Conservation (phyloP, 2,329 filamentous ascomycete species). For the Alternaria dauci region DNA sequence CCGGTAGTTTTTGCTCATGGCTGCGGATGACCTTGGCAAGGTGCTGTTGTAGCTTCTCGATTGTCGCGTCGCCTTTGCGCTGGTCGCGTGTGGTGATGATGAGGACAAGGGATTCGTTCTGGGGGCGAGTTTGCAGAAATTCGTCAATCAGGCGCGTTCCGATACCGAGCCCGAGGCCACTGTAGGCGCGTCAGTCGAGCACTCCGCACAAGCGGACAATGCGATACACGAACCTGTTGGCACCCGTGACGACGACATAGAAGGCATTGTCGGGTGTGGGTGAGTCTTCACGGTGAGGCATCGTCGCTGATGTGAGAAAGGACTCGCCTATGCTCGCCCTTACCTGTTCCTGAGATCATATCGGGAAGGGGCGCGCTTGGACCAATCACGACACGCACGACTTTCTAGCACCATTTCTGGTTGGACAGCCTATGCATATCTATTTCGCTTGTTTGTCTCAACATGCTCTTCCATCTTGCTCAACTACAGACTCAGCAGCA, state of each 20-base stretch:
- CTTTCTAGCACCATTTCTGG: neutral
- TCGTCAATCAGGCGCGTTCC: constrained; percentile 88
- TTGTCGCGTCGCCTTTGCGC: constrained; percentile 77
- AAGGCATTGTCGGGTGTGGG: constrained; percentile 48
- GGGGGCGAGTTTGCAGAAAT: constrained; percentile 75
- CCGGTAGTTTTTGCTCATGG: constrained; percentile 47
- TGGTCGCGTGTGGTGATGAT: constrained; percentile 83
- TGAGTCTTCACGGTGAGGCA: constrained; percentile 31
- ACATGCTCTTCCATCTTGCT: neutral
- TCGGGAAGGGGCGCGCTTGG: neutral
- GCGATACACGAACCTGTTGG: constrained; percentile 72
- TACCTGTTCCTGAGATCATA: constrained; percentile 25
- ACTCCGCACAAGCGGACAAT: no score
- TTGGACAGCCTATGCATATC: neutral
- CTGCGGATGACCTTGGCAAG: constrained; percentile 58
- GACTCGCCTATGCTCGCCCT: neutral
- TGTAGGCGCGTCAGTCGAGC: constrained; percentile 55
- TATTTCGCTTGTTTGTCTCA: neutral
- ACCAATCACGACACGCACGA: constrained; percentile 22
- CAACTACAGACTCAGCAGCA: neutral
- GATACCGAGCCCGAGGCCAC: constrained; percentile 86
- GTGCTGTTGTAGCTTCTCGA: constrained; percentile 69
- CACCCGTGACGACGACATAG: constrained; percentile 79
- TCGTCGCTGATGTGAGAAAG: constrained; percentile 12
- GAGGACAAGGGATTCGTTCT: constrained; percentile 75